A percentile compares a stretch with the other conserved stretches of the same genome.
Conservation (phyloP, 2,329 filamentous ascomycete genomes). For the Didymellaceae sp. region DNA sequence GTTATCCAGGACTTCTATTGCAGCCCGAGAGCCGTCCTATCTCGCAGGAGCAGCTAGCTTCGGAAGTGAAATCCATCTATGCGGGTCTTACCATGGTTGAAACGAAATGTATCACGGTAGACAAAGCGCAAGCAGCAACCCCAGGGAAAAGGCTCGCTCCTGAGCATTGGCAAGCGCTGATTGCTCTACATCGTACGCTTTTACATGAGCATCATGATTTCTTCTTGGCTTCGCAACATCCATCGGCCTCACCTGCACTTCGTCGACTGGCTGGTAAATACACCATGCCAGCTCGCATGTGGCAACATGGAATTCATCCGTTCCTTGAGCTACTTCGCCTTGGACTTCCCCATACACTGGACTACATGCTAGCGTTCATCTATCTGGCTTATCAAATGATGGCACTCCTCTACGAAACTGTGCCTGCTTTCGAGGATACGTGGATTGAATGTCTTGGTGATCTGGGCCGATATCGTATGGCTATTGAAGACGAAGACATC, state of each 20-base stretch:
- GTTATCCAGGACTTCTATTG: conserved; percentile 52
- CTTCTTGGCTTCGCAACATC: conserved; percentile 86
- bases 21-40: conserved; percentile 73
- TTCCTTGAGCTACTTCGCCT: conserved; percentile 74
- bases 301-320: conserved; percentile 88
- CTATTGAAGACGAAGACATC: conserved; percentile 83
- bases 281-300: conserved; percentile 91
- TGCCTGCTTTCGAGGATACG: conserved; percentile 80
- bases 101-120: conserved; percentile 74
- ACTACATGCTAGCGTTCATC: conserved; percentile 91
- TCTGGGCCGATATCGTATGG: conserved; percentile 85
- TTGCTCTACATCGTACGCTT: conserved; percentile 79
- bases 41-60: conserved; percentile 77
- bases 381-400: conserved; percentile 91
- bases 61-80: conserved; percentile 85
- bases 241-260: conserved; percentile 70
- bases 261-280: conserved; percentile 78
- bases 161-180: conserved; percentile 84
- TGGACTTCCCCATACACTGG: conserved; percentile 75
- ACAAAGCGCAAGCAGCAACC: conserved; percentile 59
- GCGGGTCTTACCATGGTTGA: conserved; percentile 86
- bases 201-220: conserved; percentile 71
- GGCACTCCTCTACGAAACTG: conserved; percentile 83
- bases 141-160: conserved; percentile 55
- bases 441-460: conserved; percentile 96